Evolutionary conservation across 176 grass and related monocot genomes (phyloP), one percentile per base, ranked within the genome.

Genomic region (Cenchrus fungigraminus): DNA sequence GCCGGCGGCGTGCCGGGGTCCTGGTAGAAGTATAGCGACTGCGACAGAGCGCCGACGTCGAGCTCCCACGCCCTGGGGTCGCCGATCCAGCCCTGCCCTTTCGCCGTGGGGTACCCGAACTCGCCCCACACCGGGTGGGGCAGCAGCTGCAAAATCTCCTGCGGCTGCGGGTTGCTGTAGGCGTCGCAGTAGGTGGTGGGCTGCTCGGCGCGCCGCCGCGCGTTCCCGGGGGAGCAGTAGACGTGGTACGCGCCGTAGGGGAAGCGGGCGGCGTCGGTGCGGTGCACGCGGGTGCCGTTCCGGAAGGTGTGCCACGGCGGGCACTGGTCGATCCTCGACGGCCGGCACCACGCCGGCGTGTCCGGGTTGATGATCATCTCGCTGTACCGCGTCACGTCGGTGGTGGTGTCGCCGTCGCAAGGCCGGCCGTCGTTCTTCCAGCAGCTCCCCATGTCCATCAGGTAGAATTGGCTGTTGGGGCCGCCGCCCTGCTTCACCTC

Each of bases 291-390:
- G 2, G 83, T 98, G 54, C 95, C 95, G 42, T 98, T 95, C 44
- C 89, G 85, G 81, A 95, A 98, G 12, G 92, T 93, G 91, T 98
- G 95, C 90, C 94, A 95, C 2, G 95, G 91, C 32, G 95, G 95
- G 76, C 95, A 98, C 89, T 91, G 64, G 49, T 91, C 74, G 5
- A 71, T 6, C 9, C 83, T 71, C 61, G 76, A 65, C 8, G 89
- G 92, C 3, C 20, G 9, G 87, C 95, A 98, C 92, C 95, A 98
- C 2, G 87, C 28, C 34, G 79, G 64, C 4, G 89, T 93, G 11
- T 84, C 85, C 4, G 92, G 95, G 87, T 98, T 98, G 78, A 98
- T 92, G 84, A 98, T 93, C 95, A 98, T 98, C 89, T 98, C 95
- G 85, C 89, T 93, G 89, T 98, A 98, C 43, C 95, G 91, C 0